Evolutionary conservation across 129 eudicot species (phyloP).

Genomic region (Centella asiatica): DNA sequence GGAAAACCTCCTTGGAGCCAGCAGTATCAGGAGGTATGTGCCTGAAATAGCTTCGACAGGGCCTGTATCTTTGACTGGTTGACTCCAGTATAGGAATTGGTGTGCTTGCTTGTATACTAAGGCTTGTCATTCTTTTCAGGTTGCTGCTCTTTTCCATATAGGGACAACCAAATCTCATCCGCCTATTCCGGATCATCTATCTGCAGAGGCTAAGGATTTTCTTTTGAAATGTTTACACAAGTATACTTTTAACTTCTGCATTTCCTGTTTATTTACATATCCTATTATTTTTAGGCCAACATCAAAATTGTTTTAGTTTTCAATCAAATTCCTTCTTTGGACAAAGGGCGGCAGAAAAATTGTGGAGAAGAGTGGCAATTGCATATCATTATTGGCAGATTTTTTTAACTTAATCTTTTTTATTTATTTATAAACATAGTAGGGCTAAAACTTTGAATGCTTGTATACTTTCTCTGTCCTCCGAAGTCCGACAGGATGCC

Average conservation of each 20-base stretch:
- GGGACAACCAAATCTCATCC: conserved; percentile 99
- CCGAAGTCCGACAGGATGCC: no score
- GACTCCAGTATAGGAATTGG: conserved; percentile 1
- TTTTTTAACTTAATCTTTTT: no score
- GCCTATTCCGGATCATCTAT: conserved; percentile 95
- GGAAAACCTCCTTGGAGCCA: conserved; percentile 99
- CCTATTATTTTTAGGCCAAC: not conserved
- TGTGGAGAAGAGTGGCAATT: not conserved
- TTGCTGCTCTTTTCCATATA: conserved; percentile 91
- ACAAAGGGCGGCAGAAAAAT: not conserved
- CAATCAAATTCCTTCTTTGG: not conserved
- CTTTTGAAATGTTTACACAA: conserved; percentile 81
- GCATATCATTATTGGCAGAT: not conserved
- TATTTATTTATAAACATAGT: no score
- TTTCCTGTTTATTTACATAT: not conserved
- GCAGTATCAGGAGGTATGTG: conserved; percentile 85
- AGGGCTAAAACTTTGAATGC: no score
- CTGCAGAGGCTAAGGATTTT: conserved; percentile 87
- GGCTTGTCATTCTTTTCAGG: conserved; percentile 37
- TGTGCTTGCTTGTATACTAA: conserved; percentile 8
- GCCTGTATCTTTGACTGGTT: conserved; percentile 3
- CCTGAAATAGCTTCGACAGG: not conserved
- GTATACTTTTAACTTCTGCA: conserved; percentile 28
- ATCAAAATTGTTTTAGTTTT: not conserved
- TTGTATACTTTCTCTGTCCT: no score